Evolutionary conservation across 768 basidiomycete genomes (phyloP), one percentile per base, ranked within the genome.

Genomic region (Rubroboletus pulcherrimus): DNA sequence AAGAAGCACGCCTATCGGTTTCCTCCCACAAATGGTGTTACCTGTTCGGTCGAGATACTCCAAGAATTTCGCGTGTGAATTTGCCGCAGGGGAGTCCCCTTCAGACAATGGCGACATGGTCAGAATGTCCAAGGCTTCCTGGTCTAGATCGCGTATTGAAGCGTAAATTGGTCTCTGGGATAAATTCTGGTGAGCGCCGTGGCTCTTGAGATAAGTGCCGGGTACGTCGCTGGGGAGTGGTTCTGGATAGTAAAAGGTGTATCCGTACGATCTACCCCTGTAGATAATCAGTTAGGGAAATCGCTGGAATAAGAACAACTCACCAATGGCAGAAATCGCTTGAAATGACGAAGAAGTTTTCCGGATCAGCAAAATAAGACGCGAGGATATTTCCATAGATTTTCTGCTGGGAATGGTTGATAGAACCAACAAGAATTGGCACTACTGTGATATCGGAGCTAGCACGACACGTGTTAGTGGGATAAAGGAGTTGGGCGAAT

Each of bases 251-350:
- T 95, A 96, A 69, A 83, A 85, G 0, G 93, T 95, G 73, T 94
- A 96, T 14, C 81, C 82, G 69, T 93, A 97, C 43, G 92, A 81
- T 7, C 78, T 78, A 11, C 93, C 93, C 93, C 91, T 92, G 58
- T 46, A 7, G 49, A 53, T 8, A 12, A 41, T 63, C 44, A 51
- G 29, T 45, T 39, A 49, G 21, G 33, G 19, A 31, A 30, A 45
- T 49, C 42, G 17, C 15, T 21, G 24, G 34, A 21, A 50, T 39
- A 44, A 53, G 29, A 37, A 42, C 7, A 33, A 60, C 82, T 58
- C 52, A 94, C 95, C 97, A 99, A 70, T 99, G 97, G 67, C 97
- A 98, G 69, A 99, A 99, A 71, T 99, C 97, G 55, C 90, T 92
- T 5, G 95, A 98, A 49, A 97, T 81, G 42, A 98, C 86, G 64